phyloP scores from a whole-genome alignment of 768 basidiomycete species.

The Termitomyces sp. region DNA sequence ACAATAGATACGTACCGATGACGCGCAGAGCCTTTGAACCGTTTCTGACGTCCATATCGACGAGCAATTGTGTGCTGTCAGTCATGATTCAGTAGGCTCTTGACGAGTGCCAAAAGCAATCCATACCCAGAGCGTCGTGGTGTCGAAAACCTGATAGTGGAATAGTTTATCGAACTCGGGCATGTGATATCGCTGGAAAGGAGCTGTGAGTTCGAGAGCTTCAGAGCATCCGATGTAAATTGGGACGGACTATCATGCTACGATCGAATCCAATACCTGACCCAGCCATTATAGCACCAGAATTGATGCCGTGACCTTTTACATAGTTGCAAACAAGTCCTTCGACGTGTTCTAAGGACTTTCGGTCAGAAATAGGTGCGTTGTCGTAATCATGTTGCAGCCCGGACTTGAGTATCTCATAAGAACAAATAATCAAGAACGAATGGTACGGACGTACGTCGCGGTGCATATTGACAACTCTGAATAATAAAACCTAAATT shows the following conservation, averaged over 20 bases:
- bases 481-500: not conserved
- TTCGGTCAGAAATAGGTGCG: not conserved
- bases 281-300: slow-evolving; percentile 6
- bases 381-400: not conserved
- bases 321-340: not conserved
- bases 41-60: not conserved
- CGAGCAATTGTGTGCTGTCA: not conserved
- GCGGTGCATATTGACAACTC: not conserved
- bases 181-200: not conserved
- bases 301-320: not conserved
- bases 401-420: not conserved
- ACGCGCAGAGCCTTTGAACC: not conserved
- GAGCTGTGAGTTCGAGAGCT: not conserved
- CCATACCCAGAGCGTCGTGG: slow-evolving; percentile 2
- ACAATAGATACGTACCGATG: not conserved
- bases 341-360: slow-evolving; percentile 1
- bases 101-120: not conserved
- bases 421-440: not conserved
- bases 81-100: not conserved
- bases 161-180: slow-evolving; percentile 1
- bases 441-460: not conserved
- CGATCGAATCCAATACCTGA: slow-evolving; percentile 1
- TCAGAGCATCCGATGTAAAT: not conserved
- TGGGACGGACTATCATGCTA: slow-evolving; percentile 2
- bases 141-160: slow-evolving; percentile 1